A percentile compares a stretch with the other conserved stretches of the same genome.
These are phyloP conservation scores for Trametes punicea DNA, from an alignment of 768 basidiomycete species.

Conservation along the genomic window DNA sequence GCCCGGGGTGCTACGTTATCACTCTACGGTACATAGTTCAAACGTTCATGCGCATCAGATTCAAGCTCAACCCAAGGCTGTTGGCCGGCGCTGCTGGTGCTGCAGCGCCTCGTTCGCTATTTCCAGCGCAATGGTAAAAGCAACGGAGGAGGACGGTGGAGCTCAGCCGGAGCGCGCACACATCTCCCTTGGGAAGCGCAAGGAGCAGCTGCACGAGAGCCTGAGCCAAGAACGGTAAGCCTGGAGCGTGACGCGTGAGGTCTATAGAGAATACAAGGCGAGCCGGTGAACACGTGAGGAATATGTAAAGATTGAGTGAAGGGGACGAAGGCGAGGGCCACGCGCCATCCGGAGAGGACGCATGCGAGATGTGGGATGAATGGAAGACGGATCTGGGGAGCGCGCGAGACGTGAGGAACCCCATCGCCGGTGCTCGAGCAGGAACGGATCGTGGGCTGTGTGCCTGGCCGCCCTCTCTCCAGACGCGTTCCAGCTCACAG, in stretches of 20 bases:
- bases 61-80: neutral
- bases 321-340: neutral
- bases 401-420: neutral
- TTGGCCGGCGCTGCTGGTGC: no score
- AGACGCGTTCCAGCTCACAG: neutral
- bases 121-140: neutral
- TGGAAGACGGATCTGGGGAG: neutral
- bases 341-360: neutral
- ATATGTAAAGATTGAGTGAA: neutral
- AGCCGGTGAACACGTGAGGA: neutral
- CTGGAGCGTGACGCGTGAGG: neutral
- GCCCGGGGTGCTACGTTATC: no score
- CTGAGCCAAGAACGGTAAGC: neutral
- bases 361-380: neutral
- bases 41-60: neutral
- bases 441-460: neutral
- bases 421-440: neutral
- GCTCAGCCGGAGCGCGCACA: neutral
- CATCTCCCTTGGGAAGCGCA: neutral
- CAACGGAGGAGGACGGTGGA: neutral
- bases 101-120: no score
- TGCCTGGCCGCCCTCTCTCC: neutral
- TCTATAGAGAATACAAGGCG: no score
- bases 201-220: neutral
- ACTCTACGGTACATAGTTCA: neutral